A percentile compares a stretch with the other conserved stretches of the same genome.
Conservation (phyloP, 352 stramenopile species). For the Saprolegnia diclina region DNA sequence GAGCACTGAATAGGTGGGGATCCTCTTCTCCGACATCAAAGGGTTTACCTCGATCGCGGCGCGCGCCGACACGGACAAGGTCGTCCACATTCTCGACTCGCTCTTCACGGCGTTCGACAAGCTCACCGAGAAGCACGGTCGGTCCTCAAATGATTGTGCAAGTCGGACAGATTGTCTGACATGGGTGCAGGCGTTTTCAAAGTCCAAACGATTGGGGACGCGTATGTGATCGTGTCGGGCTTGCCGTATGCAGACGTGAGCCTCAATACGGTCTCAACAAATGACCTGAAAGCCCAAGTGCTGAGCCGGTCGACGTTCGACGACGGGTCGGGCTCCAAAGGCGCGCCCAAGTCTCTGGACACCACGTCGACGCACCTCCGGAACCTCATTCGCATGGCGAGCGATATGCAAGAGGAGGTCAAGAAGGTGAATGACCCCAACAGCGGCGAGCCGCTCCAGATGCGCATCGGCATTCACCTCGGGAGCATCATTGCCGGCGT, state of each 20-base stretch:
- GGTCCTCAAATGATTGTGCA: conserved; percentile 21
- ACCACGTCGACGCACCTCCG: conserved; percentile 44
- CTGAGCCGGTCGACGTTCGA: neutral
- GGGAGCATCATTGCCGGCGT: conserved; percentile 85
- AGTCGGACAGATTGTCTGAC: neutral
- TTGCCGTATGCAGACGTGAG: conserved; percentile 85
- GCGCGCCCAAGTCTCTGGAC: neutral
- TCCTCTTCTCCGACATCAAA: conserved; percentile 90
- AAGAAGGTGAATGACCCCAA: conserved; percentile 79
- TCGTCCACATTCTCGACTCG: conserved; percentile 88
- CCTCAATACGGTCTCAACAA: neutral
- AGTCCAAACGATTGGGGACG: conserved; percentile 91
- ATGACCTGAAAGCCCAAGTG: conserved; percentile 11
- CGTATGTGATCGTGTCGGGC: conserved; percentile 87
- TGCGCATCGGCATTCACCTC: conserved; percentile 85
- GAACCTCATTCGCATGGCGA: conserved; percentile 70
- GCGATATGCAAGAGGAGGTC: conserved; percentile 84
- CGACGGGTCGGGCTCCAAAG: neutral
- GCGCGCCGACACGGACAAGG: conserved; percentile 73
- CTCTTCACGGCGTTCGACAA: conserved; percentile 90
- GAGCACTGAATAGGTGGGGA: conserved; percentile 39
- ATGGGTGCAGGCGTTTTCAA: conserved; percentile 71
- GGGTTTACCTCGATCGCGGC: conserved; percentile 89
- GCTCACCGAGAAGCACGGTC: conserved; percentile 84
- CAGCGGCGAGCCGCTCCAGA: conserved; percentile 74